Conservation (phyloP, 2,329 filamentous ascomycete genomes). For the Dothideomycetes sp. region DNA sequence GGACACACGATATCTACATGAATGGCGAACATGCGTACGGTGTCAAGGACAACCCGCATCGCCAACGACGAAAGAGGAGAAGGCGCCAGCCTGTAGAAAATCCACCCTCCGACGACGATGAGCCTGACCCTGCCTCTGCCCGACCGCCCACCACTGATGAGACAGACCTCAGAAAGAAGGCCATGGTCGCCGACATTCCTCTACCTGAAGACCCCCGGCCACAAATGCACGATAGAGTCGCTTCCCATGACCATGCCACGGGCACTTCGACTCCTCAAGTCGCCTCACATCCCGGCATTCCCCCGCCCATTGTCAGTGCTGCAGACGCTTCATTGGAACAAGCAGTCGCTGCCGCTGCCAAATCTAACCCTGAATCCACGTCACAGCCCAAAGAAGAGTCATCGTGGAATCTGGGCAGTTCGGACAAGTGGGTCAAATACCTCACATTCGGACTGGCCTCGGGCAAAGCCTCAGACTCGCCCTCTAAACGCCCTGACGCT, state of each 20-base stretch:
- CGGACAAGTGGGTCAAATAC: constrained; percentile 43
- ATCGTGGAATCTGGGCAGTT: constrained; percentile 30
- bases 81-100: constrained; percentile 27
- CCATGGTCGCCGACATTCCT: not conserved
- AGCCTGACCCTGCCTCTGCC: not conserved
- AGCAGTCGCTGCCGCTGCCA: constrained; percentile 31
- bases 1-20: constrained; percentile 81
- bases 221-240: constrained; percentile 19
- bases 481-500: constrained; percentile 16
- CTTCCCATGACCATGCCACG: constrained; percentile 22
- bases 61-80: constrained; percentile 46
- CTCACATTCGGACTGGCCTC: constrained; percentile 36
- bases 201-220: constrained; percentile 17
- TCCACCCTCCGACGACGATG: constrained; percentile 6
- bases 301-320: constrained; percentile 38
- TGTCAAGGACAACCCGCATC: constrained; percentile 66
- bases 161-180: not conserved
- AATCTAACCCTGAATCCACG: not conserved
- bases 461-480: constrained; percentile 13
- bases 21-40: constrained; percentile 82
- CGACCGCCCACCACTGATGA: not conserved
- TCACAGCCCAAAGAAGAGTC: constrained; percentile 14
- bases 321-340: constrained; percentile 36
- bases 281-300: constrained; percentile 30
- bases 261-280: constrained; percentile 10